Evolutionary conservation across 768 basidiomycete genomes (phyloP).

Genomic region (Baorangia bicolor): DNA sequence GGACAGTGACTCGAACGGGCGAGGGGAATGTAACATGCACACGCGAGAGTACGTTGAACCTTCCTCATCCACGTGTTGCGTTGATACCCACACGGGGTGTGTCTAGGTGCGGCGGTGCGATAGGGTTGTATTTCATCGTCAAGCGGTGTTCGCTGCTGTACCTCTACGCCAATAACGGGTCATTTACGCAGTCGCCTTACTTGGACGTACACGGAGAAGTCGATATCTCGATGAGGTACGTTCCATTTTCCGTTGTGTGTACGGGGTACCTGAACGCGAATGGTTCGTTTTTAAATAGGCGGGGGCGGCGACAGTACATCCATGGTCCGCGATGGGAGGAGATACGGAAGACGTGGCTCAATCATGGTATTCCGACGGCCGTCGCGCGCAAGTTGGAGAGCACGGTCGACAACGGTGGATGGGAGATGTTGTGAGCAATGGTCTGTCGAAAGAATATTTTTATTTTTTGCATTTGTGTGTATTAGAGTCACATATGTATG

Average conservation of each 20-base stretch:
- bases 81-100: no score
- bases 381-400: constrained; percentile 89
- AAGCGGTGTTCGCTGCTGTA: constrained; percentile 90
- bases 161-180: constrained; percentile 85
- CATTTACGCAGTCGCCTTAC: constrained; percentile 86
- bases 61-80: background rate
- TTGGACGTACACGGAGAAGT: constrained; percentile 93
- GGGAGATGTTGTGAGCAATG: constrained; percentile 70
- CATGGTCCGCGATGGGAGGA: constrained; percentile 90
- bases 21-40: constrained; percentile 96
- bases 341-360: constrained; percentile 85
- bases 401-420: constrained; percentile 87
- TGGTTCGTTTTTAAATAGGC: constrained; percentile 41
- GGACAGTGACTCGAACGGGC: constrained; percentile 51
- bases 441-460: background rate
- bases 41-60: constrained; percentile 75
- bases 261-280: background rate
- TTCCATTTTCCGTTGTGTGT: background rate
- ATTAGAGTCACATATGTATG: background rate
- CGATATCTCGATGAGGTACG: constrained; percentile 87
- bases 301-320: constrained; percentile 85
- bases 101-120: constrained; percentile 80
- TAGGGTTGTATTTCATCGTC: constrained; percentile 89
- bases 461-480: background rate
- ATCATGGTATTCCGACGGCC: constrained; percentile 84